Base-by-base conservation (phyloP, 192 early-diverging fungal species). In the Kickxella alabastrina region DNA sequence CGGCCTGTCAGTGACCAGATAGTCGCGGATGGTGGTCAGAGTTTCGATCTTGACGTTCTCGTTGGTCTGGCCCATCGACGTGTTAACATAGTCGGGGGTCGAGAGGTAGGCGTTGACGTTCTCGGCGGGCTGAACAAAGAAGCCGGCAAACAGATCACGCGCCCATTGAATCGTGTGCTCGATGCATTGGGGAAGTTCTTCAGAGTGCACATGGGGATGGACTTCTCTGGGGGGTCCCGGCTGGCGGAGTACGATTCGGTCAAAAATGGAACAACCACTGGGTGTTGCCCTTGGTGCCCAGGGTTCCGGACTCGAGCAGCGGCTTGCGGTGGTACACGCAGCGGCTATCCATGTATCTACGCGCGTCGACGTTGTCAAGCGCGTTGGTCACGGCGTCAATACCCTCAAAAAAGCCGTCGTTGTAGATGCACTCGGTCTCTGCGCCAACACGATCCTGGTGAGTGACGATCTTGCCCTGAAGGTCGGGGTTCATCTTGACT, bases 201-300 rank as follows among this genome's bases (percentile, higher is more conserved):
- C 39, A 92, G 75, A 18, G 90, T 92, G 79, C 90, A 92, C 54
- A 86, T 85, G 34, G 90, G 90, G 41, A 91, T 93, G 24, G 89
- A 86, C 80, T 93, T 97, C 71, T 99, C 97, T 34, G 92, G 92
- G 0, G 97, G 97, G 67, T 99, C 97, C 54, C 91, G 89, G 31
- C 95, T 97, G 17, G 93, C 97, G 3, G 92, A 92, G 79, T 99
- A 99, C 8, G 95, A 95, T 79, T 99, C 97, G 6, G 97, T 99
- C 54, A 97, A 62, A 70, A 82, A 83, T 13, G 97, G 97, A 65
- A 99, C 71, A 13, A 99, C 86, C 13, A 98, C 77, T 99, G 97
- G 9, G 93, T 96, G 80, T 99, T 99, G 52, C 97, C 97, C 80
- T 99, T 99, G 45, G 97, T 99, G 19, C 97, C 97, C 12, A 99